Percentiles rank a stretch among this genome's conserved stretches.
phyloP scores from a whole-genome alignment of 2,329 filamentous ascomycete species.

The Metarhizium anisopliae region DNA sequence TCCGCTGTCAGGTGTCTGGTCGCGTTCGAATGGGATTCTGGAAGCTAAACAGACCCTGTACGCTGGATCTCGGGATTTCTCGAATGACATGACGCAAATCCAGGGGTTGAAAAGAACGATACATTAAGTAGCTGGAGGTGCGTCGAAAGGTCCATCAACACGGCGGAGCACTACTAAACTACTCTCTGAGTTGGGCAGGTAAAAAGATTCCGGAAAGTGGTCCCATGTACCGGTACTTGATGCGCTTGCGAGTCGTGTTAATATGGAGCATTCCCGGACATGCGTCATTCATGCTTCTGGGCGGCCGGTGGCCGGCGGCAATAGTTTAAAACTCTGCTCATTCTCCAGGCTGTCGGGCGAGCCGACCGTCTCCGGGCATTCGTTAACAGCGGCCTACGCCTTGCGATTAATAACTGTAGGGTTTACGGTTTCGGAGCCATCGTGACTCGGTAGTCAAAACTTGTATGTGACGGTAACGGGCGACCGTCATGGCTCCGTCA shows the following conservation, averaged over 20 bases:
- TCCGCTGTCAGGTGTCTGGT: not conserved
- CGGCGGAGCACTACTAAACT: not conserved
- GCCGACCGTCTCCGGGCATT: not conserved
- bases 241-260: not conserved
- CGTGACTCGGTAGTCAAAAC: not conserved
- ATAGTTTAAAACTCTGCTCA: not conserved
- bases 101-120: not conserved
- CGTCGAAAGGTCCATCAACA: not conserved
- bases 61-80: not conserved
- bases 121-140: not conserved
- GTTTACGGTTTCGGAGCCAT: not conserved
- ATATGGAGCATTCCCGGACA: not conserved
- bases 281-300: not conserved
- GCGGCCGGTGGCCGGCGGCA: not conserved
- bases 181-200: not conserved
- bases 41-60: not conserved
- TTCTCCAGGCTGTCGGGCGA: not conserved
- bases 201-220: not conserved
- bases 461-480: not conserved
- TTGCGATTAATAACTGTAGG: not conserved
- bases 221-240: not conserved
- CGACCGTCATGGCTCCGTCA: not conserved
- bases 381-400: not conserved
- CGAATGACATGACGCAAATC: not conserved
- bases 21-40: not conserved